Evolutionary conservation across 2,329 filamentous ascomycete genomes (phyloP).

Genomic region (Myriosclerotinia scirpicola): DNA sequence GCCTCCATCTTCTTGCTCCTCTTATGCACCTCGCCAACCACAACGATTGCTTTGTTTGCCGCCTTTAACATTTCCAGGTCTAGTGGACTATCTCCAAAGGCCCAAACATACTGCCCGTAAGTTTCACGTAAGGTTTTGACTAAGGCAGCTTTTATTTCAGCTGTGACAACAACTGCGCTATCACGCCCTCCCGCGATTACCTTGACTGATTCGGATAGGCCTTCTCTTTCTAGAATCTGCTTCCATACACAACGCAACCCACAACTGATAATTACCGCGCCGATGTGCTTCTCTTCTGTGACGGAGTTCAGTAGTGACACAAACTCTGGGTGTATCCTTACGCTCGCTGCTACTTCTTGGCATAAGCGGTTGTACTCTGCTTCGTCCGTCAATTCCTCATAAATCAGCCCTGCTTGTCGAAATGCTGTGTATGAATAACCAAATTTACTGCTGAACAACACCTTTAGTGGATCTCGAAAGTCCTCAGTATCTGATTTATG

Average conservation of each 20-base stretch:
- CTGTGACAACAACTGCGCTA: slow-evolving; percentile 52
- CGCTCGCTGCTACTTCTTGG: slow-evolving; percentile 44
- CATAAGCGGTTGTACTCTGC: slow-evolving; percentile 49
- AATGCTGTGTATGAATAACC: slow-evolving; percentile 57
- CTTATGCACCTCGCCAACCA: slow-evolving; percentile 49
- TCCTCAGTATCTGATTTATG: slow-evolving; percentile 12
- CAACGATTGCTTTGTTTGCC: slow-evolving; percentile 55
- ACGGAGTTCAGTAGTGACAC: slow-evolving; percentile 45
- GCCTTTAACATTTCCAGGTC: slow-evolving; percentile 57
- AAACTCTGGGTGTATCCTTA: slow-evolving; percentile 52
- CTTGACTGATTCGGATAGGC: slow-evolving; percentile 45
- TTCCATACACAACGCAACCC: slow-evolving; percentile 57
- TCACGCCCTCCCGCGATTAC: slow-evolving; percentile 54
- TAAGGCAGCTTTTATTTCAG: slow-evolving; percentile 50
- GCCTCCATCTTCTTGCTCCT: slow-evolving; percentile 56
- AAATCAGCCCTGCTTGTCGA: slow-evolving; percentile 53
- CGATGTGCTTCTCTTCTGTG: slow-evolving; percentile 42
- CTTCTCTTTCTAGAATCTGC: slow-evolving; percentile 48
- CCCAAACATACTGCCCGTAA: slow-evolving; percentile 48
- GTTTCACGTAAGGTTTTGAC: slow-evolving; percentile 45
- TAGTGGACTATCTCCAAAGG: slow-evolving; percentile 60
- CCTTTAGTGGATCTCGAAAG: slow-evolving; percentile 41
- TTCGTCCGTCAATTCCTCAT: slow-evolving; percentile 47
- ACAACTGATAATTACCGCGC: slow-evolving; percentile 54
- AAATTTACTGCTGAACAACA: slow-evolving; percentile 48